phyloP scores from a whole-genome alignment of 2,329 filamentous ascomycete species.

The Colletotrichum horii region DNA sequence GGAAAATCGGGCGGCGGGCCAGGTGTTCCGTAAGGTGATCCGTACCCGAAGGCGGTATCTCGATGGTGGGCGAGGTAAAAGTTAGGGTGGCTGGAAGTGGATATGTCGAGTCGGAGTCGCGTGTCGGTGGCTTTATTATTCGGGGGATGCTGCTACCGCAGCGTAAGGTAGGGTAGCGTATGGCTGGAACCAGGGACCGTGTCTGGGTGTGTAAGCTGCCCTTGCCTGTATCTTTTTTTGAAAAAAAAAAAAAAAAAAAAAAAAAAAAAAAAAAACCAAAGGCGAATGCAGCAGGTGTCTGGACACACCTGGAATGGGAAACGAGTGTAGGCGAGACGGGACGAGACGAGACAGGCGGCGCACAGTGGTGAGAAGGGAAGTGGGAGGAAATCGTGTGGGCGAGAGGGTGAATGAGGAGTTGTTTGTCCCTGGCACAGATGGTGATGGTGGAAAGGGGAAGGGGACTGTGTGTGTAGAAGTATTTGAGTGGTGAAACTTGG shows the following conservation, averaged over 20 bases:
- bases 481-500: background rate
- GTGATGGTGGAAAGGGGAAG: background rate
- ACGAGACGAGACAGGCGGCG: background rate
- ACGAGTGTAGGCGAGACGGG: constrained; percentile 4
- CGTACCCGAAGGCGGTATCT: background rate
- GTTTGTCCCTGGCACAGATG: background rate
- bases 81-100: constrained; percentile 20
- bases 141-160: background rate
- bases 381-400: background rate
- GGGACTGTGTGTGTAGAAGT: background rate
- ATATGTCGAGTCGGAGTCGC: constrained; percentile 11
- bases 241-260: background rate
- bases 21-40: background rate
- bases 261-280: background rate
- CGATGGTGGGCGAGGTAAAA: background rate
- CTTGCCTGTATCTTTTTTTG: background rate
- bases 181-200: background rate
- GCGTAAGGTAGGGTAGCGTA: background rate
- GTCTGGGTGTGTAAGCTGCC: constrained; percentile 4
- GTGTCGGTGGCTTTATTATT: constrained; percentile 7
- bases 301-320: background rate
- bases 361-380: background rate
- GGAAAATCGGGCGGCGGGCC: constrained; percentile 1
- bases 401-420: background rate
- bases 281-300: background rate